phyloP scores from a whole-genome alignment of 148 eudicot genomes.

The Vaccinium myrtillus region DNA sequence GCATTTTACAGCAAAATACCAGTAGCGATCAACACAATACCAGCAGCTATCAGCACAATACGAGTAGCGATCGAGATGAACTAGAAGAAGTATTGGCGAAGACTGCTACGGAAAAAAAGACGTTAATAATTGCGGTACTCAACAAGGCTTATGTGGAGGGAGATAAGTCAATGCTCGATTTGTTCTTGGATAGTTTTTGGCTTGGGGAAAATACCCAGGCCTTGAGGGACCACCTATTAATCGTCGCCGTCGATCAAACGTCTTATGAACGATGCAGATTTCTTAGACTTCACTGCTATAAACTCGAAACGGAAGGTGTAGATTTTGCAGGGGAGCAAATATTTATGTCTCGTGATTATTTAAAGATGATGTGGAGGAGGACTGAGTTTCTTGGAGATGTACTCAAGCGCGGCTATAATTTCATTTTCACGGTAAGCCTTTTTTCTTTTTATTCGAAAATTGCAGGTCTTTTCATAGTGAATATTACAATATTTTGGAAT shows the following conservation, averaged over 20 bases:
- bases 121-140: background rate
- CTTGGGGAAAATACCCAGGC: background rate
- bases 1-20: background rate
- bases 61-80: constrained; percentile 4
- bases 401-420: constrained; percentile 53
- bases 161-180: constrained; percentile 8
- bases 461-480: no score
- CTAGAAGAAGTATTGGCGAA: background rate
- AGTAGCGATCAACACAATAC: background rate
- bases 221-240: background rate
- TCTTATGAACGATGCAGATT: constrained; percentile 5
- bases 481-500: no score
- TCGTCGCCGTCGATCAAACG: constrained; percentile 10
- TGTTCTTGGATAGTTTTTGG: constrained; percentile 2
- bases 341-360: background rate
- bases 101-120: background rate
- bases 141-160: constrained; percentile 8
- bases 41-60: constrained; percentile 14
- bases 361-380: constrained; percentile 9
- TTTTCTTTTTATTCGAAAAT: background rate
- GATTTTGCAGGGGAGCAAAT: background rate
- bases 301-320: background rate
- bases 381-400: background rate
- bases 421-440: constrained; percentile 62
- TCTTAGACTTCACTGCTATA: background rate